Evolutionary conservation across 768 basidiomycete genomes (phyloP).

Genomic region (Pleurotus tuoliensis): DNA sequence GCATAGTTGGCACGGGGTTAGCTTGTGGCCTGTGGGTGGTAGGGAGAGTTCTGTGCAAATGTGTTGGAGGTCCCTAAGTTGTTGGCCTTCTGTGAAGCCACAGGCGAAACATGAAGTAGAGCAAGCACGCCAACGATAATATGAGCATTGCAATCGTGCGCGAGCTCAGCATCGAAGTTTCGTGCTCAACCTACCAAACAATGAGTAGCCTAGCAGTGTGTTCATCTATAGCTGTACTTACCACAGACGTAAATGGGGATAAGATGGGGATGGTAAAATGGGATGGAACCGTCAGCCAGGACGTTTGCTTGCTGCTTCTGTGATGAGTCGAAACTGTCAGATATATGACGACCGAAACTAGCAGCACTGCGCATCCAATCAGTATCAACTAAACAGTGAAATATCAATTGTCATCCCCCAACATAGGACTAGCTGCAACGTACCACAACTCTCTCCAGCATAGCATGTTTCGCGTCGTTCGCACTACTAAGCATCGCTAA

Average conservation of each 20-base stretch:
- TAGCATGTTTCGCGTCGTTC: slow-evolving; percentile 44
- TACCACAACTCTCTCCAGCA: slow-evolving; percentile 52
- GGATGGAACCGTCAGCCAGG: slow-evolving; percentile 34
- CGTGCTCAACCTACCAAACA: slow-evolving; percentile 60
- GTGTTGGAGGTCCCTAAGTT: too few relatives aligned
- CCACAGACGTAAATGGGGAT: slow-evolving; percentile 77
- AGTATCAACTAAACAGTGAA: slow-evolving; percentile 5
- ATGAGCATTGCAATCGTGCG: slow-evolving; percentile 38
- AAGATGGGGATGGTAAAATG: slow-evolving; percentile 79
- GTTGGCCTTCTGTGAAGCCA: slow-evolving; percentile 23
- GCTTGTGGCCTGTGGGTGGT: too few relatives aligned
- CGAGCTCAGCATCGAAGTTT: slow-evolving; percentile 58
- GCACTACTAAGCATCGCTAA: slow-evolving; percentile 31
- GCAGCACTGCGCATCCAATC: slow-evolving; percentile 22
- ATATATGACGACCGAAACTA: slow-evolving; percentile 29
- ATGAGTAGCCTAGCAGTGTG: too few relatives aligned
- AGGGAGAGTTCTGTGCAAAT: too few relatives aligned
- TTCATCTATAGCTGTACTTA: slow-evolving; percentile 25
- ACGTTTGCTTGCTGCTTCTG: slow-evolving; percentile 19
- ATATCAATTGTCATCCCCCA: neutral
- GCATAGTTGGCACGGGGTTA: too few relatives aligned
- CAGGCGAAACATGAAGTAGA: slow-evolving; percentile 41
- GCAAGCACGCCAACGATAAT: slow-evolving; percentile 34
- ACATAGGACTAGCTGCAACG: slow-evolving; percentile 10
- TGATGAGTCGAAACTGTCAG: slow-evolving; percentile 29